Conservation (phyloP, 2,329 filamentous ascomycete species). For the Aspergillus unguis region DNA sequence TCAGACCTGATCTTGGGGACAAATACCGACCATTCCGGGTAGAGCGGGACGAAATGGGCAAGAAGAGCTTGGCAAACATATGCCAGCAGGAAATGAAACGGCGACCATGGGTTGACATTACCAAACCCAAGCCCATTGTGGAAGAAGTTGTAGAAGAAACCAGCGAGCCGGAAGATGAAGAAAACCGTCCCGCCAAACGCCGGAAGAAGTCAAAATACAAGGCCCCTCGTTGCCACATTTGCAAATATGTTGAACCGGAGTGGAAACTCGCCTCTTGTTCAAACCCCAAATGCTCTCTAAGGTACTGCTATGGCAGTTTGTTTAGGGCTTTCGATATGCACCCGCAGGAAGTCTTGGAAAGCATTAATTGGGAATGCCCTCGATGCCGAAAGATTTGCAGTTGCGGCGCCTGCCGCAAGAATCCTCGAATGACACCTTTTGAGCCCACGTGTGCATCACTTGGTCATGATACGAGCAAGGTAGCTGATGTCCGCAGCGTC, state of each 20-base stretch:
- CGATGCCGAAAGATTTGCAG: conserved; percentile 84
- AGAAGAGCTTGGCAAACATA: conserved; percentile 84
- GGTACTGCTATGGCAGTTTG: conserved; percentile 90
- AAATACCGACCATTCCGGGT: conserved; percentile 60
- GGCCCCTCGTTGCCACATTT: conserved; percentile 71
- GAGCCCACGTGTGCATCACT: conserved; percentile 82
- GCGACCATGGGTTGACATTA: conserved; percentile 80
- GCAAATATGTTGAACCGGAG: conserved; percentile 70
- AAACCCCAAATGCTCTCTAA: conserved; percentile 55
- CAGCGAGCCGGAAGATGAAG: conserved; percentile 55
- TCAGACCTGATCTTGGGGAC: conserved; percentile 65
- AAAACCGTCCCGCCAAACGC: conserved; percentile 59
- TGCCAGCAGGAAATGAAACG: conserved; percentile 82
- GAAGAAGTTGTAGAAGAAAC: conserved; percentile 32
- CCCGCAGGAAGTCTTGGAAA: conserved; percentile 77
- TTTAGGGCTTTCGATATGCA: conserved; percentile 89
- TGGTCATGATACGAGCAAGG: conserved; percentile 83
- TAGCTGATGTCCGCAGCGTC: conserved; percentile 87
- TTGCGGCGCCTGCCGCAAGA: conserved; percentile 72
- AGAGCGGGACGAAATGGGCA: conserved; percentile 63
- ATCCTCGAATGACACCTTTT: conserved; percentile 69
- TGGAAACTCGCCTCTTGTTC: conserved; percentile 85
- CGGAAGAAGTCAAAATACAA: conserved; percentile 55
- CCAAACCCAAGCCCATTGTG: conserved; percentile 59
- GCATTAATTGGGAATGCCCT: conserved; percentile 82